These are phyloP conservation scores for Pinus taeda DNA, from an alignment of 75 land plant genomes.

Conservation along the genomic window DNA sequence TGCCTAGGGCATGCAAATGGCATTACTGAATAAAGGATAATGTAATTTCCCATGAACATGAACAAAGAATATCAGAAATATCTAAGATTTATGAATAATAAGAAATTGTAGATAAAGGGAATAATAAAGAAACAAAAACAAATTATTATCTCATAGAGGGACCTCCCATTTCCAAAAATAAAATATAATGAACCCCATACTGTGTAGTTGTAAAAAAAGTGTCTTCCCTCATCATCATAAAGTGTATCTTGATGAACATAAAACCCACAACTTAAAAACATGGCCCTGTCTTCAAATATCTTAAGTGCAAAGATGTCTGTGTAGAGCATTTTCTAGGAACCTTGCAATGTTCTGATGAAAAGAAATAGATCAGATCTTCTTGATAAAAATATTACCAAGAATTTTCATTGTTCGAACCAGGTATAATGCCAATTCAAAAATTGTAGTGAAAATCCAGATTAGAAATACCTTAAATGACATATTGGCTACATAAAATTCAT, in stretches of 20 bases:
- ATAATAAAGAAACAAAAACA: no score
- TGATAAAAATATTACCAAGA: background rate
- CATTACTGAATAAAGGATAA: background rate
- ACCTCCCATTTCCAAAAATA: slow-evolving; percentile 33
- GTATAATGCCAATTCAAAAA: background rate
- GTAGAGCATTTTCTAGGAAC: slow-evolving; percentile 5
- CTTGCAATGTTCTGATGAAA: no score
- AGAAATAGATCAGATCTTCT: background rate
- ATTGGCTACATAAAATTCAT: no score
- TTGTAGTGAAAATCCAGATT: no score
- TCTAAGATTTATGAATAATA: no score
- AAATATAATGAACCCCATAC: slow-evolving; percentile 21
- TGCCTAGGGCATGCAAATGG: background rate
- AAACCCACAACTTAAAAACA: slow-evolving; percentile 24
- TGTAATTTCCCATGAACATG: no score
- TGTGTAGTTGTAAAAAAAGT: slow-evolving; percentile 27
- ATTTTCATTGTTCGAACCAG: background rate
- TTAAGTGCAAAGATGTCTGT: slow-evolving; percentile 18
- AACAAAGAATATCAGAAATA: no score
- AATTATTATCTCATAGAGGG: slow-evolving; percentile 16
- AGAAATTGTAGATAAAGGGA: no score
- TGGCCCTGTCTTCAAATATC: slow-evolving; percentile 23
- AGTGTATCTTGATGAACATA: slow-evolving; percentile 28
- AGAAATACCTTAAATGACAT: no score
- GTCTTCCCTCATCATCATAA: slow-evolving; percentile 26